A percentile compares a stretch with the other conserved stretches of the same genome.
These are phyloP conservation scores for Racocetra persica DNA, from an alignment of 371 early-diverging fungal species.

Conservation along the genomic window DNA sequence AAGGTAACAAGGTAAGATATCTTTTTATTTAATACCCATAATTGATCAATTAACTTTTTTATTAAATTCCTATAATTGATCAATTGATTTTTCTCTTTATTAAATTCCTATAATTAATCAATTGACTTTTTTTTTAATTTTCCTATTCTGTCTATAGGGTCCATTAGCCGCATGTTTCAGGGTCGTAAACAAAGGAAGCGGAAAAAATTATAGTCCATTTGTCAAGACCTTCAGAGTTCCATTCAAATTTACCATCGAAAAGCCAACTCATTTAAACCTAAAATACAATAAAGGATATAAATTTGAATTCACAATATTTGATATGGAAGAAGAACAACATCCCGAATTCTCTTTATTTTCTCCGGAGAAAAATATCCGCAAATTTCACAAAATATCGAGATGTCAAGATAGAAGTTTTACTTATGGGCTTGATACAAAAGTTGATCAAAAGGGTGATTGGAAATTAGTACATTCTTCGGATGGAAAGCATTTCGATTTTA, in stretches of 20 bases:
- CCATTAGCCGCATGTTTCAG: neutral
- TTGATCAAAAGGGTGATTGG: slow-evolving; percentile 25
- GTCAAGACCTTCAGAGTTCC: neutral
- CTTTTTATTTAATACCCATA: too few species aligned
- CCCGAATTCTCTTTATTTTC: neutral
- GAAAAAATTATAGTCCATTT: slow-evolving; percentile 33
- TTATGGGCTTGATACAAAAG: neutral
- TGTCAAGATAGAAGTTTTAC: neutral
- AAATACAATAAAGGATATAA: neutral
- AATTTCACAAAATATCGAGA: neutral
- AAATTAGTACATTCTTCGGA: neutral
- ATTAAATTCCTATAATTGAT: neutral
- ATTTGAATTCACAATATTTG: slow-evolving; percentile 36
- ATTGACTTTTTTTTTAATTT: too few species aligned
- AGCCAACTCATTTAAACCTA: neutral
- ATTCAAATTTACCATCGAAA: slow-evolving; percentile 20
- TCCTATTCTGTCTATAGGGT: neutral
- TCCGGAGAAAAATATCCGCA: neutral
- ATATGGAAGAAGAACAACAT: neutral
- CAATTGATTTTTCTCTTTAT: neutral
- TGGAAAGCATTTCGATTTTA: neutral
- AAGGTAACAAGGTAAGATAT: neutral
- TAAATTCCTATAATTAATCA: neutral
- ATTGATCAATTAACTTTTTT: neutral
- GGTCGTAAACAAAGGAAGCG: slow-evolving; percentile 30